Percentiles rank a stretch among this genome's conserved stretches.
Conservation (phyloP, 2,329 filamentous ascomycete genomes). For the Calonectria pseudoreteaudii region DNA sequence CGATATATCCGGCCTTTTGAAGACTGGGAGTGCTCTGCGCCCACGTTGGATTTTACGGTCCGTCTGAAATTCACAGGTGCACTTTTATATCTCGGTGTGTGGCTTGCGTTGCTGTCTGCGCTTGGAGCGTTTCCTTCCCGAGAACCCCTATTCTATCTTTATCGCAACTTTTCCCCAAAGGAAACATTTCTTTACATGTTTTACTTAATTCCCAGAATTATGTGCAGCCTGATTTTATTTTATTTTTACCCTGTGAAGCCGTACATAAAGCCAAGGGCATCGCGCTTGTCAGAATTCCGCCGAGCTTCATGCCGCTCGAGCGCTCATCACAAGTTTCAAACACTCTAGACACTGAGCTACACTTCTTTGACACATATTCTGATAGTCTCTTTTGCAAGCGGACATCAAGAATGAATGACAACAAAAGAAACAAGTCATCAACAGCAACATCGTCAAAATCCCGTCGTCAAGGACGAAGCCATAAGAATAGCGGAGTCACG, state of each 20-base stretch:
- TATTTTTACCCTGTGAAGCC: too few relatives aligned
- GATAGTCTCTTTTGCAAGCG: too few relatives aligned
- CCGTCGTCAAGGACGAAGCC: not conserved
- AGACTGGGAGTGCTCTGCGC: not conserved
- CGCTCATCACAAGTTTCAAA: not conserved
- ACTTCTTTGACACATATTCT: not conserved
- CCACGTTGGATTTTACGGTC: not conserved
- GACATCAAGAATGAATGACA: not conserved
- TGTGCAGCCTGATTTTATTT: not conserved
- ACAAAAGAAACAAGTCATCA: not conserved
- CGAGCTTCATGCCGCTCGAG: not conserved
- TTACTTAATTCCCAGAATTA: not conserved
- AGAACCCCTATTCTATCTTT: not conserved
- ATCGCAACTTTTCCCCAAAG: not conserved
- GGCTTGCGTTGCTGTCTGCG: not conserved
- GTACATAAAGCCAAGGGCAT: not conserved
- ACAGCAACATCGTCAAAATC: not conserved
- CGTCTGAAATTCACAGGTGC: not conserved
- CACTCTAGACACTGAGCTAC: too few relatives aligned
- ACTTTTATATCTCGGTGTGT: not conserved
- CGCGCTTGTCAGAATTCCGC: not conserved
- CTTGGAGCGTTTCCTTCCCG: not conserved
- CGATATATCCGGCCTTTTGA: not conserved
- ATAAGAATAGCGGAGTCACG: not conserved
- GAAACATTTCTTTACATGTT: not conserved